Conservation (phyloP, 345 rosid genomes). For the Raphanus raphanistrum region DNA sequence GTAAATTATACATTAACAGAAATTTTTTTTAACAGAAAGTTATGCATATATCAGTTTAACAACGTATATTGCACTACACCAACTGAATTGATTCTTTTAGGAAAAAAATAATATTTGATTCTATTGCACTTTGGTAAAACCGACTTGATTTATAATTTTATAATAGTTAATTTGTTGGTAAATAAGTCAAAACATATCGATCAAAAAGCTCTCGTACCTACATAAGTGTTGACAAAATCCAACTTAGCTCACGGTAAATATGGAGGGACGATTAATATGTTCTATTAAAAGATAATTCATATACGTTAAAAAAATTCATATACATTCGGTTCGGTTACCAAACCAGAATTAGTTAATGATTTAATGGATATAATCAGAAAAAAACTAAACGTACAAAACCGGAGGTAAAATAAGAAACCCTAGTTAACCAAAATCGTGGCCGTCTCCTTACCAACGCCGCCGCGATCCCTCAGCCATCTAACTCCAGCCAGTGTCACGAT, state of each 20-base stretch:
- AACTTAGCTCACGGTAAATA: background rate
- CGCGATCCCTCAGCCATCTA: background rate
- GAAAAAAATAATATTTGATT: too few species aligned
- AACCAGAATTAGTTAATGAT: too few species aligned
- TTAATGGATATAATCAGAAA: too few species aligned
- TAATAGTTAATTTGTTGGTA: background rate
- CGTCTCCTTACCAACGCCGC: background rate
- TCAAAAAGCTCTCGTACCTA: slow-evolving; percentile 17
- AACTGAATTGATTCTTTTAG: background rate
- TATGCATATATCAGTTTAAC: too few species aligned
- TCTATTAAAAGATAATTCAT: too few species aligned
- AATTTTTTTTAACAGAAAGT: too few species aligned
- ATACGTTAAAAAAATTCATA: too few species aligned
- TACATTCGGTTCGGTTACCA: too few species aligned
- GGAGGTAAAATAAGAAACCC: background rate
- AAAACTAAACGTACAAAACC: background rate
- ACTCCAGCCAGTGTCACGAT: background rate
- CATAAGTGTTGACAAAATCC: slow-evolving; percentile 14
- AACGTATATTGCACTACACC: too few species aligned
- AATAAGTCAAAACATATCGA: slow-evolving; percentile 19
- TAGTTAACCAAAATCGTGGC: background rate
- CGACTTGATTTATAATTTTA: background rate
- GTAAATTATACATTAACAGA: too few species aligned
- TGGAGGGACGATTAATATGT: too few species aligned
- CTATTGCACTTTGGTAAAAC: background rate